These are phyloP conservation scores for Lactifluus pinguis DNA, from an alignment of 768 basidiomycete genomes.

Conservation along the genomic window DNA sequence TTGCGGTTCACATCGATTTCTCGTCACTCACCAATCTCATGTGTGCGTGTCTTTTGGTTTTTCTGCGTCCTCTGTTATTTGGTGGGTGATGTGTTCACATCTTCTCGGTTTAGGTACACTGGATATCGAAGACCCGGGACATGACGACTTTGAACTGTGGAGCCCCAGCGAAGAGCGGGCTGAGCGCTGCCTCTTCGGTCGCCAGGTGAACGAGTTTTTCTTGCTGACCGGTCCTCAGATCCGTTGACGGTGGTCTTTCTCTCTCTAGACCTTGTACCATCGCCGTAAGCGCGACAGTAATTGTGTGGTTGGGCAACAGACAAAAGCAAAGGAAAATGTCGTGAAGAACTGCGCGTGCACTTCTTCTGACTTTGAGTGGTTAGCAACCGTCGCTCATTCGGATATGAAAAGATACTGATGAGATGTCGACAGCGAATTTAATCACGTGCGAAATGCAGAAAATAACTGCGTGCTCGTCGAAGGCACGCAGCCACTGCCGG, in stretches of 20 bases:
- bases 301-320: slow-evolving; percentile 74
- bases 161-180: slow-evolving; percentile 85
- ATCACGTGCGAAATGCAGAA: slow-evolving; percentile 57
- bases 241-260: neutral
- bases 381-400: slow-evolving; percentile 21
- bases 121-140: slow-evolving; percentile 55
- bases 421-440: slow-evolving; percentile 69
- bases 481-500: slow-evolving; percentile 52
- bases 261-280: slow-evolving; percentile 73
- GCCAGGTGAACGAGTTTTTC: slow-evolving; percentile 46
- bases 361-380: slow-evolving; percentile 90
- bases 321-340: slow-evolving; percentile 42
- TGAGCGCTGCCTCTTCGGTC: slow-evolving; percentile 86
- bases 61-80: neutral
- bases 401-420: neutral
- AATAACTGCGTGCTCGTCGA: slow-evolving; percentile 73
- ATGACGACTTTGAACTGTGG: slow-evolving; percentile 97
- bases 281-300: slow-evolving; percentile 71
- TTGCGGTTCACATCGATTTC: slow-evolving; percentile 87
- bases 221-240: neutral
- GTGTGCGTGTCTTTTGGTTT: slow-evolving; percentile 44
- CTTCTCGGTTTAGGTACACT: slow-evolving; percentile 46
- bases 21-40: slow-evolving; percentile 58
- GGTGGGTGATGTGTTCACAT: slow-evolving; percentile 1
- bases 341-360: slow-evolving; percentile 69